Conservation (phyloP, 2,329 filamentous ascomycete species). For the Ascochyta pisi region DNA sequence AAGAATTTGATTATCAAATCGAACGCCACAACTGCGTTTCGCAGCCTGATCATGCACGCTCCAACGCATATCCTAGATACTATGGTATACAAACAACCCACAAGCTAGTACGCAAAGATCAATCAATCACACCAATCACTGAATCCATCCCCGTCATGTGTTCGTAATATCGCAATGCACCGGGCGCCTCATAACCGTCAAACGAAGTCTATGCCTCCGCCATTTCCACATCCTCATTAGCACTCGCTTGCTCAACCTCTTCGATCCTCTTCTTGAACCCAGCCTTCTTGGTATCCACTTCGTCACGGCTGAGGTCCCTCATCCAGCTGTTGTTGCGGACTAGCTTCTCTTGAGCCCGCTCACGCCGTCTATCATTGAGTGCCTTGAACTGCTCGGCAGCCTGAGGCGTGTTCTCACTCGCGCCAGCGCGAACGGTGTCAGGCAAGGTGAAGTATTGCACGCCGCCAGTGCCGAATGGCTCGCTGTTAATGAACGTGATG, state of each 20-base stretch:
- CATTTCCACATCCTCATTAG: conserved; percentile 45
- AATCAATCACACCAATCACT: background rate
- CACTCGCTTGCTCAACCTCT: conserved; percentile 26
- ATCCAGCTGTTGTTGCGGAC: conserved; percentile 56
- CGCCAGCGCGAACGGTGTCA: conserved; percentile 43
- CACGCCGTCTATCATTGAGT: conserved; percentile 39
- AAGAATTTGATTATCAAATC: background rate
- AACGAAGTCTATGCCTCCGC: conserved; percentile 25
- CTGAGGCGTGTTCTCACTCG: conserved; percentile 43
- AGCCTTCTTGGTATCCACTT: conserved; percentile 54
- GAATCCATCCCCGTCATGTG: conserved; percentile 2
- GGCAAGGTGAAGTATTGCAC: conserved; percentile 52
- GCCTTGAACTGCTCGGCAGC: conserved; percentile 43
- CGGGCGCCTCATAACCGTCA: conserved; percentile 1
- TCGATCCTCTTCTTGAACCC: conserved; percentile 43
- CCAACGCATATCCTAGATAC: conserved; percentile 3
- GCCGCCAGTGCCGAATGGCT: conserved; percentile 40
- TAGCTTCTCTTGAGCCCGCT: conserved; percentile 52
- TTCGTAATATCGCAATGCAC: conserved; percentile 3
- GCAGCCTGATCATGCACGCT: conserved; percentile 15
- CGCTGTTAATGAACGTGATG: conserved; percentile 53
- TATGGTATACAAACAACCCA: conserved; percentile 12
- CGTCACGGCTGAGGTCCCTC: conserved; percentile 55
- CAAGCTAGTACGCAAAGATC: conserved; percentile 2
- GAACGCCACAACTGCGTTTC: conserved; percentile 12